These are phyloP conservation scores for Lolium multiflorum DNA, from an alignment of 176 grass and related monocot genomes.

Conservation along the genomic window DNA sequence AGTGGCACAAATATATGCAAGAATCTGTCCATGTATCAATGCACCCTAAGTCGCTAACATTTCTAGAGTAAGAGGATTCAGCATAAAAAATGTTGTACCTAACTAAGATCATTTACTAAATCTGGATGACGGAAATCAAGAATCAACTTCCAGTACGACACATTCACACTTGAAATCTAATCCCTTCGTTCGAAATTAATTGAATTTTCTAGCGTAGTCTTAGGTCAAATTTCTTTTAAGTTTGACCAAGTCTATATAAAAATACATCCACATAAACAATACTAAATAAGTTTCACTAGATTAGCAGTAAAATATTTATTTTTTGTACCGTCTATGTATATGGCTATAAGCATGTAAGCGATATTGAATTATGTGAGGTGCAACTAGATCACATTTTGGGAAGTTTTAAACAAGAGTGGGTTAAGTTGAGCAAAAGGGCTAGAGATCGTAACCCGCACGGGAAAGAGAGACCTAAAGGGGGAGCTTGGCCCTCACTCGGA, in stretches of 20 bases:
- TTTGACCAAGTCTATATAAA: too few species aligned
- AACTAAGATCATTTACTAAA: not conserved
- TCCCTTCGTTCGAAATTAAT: too few species aligned
- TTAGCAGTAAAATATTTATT: too few species aligned
- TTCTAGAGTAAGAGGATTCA: not conserved
- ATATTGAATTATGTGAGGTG: not conserved
- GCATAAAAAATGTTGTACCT: not conserved
- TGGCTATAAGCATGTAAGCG: not conserved
- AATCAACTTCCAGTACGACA: too few species aligned
- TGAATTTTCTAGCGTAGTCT: too few species aligned
- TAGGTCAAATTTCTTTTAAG: too few species aligned
- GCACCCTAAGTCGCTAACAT: not conserved
- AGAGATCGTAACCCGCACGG: not conserved
- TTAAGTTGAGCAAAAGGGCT: constrained; percentile 10
- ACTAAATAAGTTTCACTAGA: too few species aligned
- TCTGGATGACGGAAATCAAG: too few species aligned
- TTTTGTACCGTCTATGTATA: not conserved
- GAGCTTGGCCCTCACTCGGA: constrained; percentile 53
- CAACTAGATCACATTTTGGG: not conserved
- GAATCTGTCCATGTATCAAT: not conserved
- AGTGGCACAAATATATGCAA: not conserved
- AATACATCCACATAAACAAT: too few species aligned
- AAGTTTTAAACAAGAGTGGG: not conserved
- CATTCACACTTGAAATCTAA: too few species aligned
- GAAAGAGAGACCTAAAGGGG: constrained; percentile 16